Base-by-base conservation (phyloP, 2,329 filamentous ascomycete genomes). In the Niveomyces coronatus region DNA sequence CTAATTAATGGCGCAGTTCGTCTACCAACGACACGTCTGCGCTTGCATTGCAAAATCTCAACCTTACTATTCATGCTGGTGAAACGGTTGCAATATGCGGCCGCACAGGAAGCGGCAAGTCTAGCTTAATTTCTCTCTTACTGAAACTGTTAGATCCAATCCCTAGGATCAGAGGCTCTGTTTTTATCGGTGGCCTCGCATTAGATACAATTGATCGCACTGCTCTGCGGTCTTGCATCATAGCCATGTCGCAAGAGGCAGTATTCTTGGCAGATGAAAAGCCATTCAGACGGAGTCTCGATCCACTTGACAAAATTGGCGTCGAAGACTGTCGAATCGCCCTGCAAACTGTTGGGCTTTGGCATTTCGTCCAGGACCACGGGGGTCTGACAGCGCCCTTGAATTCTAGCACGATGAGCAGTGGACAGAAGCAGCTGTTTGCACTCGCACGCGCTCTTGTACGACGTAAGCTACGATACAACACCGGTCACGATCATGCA, bases 11-110 rank as follows among this genome's bases (percentile, higher is more conserved):
- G n/a, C 7, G 22, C 11, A 24, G 22, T 24, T 24, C 22, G 22
- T 24, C 22, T 7, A 24, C 22, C 11, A 7, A 7, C 22, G 22
- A 11, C 7, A 24, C 7, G 22, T 24, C 22, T 24, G 22, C 22
- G 13, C 41, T 43, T 10, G 47, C 53, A 3, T 46, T 60, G 10
- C 42, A 47, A 9, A 33, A 50, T 8, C 27, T 60, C 4, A 45
- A 44, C 9, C 41, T 61, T 5, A 48, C 44, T 7, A 51, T 61
- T 34, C 4, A 47, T 54, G 37, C 28, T 9, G 39, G 33, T 8
- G 20, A 41, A 23, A 57, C 55, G 32, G 42, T 37, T 19, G 35
- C 35, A 3, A 8, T 42, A 3, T 37, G 34, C n/a, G 30, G 36
- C 10, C 31, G 40, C n/a, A 29, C 40, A 5, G 30, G 35, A 13